These are phyloP conservation scores for Penicillium cinerascens DNA, from an alignment of 495 filamentous ascomycete genomes.

Conservation along the genomic window DNA sequence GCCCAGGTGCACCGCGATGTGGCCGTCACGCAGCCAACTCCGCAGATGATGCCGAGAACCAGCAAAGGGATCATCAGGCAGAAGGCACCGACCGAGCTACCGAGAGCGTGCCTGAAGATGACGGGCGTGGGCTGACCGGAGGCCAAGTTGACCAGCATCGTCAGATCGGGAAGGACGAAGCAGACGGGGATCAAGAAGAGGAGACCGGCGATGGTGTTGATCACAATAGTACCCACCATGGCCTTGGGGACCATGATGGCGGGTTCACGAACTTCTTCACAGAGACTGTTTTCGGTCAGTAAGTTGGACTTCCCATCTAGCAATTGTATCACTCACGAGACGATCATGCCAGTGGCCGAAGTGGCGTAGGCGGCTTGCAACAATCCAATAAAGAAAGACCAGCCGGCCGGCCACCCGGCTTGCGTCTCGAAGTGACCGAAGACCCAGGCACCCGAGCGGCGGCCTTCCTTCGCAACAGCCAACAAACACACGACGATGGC, in stretches of 20 bases:
- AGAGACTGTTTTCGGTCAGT: slow-evolving; percentile 41
- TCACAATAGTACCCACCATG: slow-evolving; percentile 62
- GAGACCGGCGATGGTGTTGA: slow-evolving; percentile 62
- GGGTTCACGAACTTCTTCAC: slow-evolving; percentile 60
- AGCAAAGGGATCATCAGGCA: slow-evolving; percentile 64
- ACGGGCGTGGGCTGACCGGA: slow-evolving; percentile 41
- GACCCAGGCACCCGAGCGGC: slow-evolving; percentile 49
- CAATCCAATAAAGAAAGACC: slow-evolving; percentile 56
- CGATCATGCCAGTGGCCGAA: slow-evolving; percentile 49
- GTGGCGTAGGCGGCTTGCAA: slow-evolving; percentile 54
- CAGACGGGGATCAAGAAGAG: slow-evolving; percentile 59
- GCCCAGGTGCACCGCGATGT: slow-evolving; percentile 67
- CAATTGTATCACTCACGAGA: slow-evolving; percentile 14
- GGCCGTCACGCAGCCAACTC: slow-evolving; percentile 64
- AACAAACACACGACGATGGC: slow-evolving; percentile 54
- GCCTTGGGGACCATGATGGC: slow-evolving; percentile 59
- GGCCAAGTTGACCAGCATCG: slow-evolving; percentile 41
- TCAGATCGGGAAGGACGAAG: slow-evolving; percentile 56
- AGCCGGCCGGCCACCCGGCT: slow-evolving; percentile 55
- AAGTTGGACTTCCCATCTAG: neutral
- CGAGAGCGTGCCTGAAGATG: slow-evolving; percentile 21
- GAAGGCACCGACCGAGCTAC: slow-evolving; percentile 51
- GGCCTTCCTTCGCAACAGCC: slow-evolving; percentile 45
- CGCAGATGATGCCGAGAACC: slow-evolving; percentile 64
- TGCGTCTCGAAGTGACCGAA: slow-evolving; percentile 53